phyloP scores from a whole-genome alignment of 148 eudicot genomes.

The Pouteria glomerata region DNA sequence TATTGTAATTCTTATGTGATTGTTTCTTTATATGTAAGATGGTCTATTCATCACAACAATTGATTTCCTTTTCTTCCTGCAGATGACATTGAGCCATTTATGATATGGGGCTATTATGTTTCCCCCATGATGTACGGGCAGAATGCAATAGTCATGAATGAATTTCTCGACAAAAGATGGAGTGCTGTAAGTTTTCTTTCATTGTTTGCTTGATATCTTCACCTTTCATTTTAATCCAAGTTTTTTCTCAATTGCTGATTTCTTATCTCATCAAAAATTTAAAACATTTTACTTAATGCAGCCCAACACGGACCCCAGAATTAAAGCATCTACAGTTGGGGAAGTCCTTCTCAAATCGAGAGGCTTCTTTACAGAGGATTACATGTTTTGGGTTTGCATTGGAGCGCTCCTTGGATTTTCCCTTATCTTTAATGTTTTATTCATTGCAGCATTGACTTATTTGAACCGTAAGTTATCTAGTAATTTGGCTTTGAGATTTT shows the following conservation, averaged over 20 bases:
- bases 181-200: conserved; percentile 12
- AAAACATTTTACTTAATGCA: neutral
- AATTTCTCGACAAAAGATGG: too few species aligned
- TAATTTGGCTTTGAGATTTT: too few species aligned
- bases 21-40: too few species aligned
- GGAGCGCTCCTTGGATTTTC: conserved; percentile 41
- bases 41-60: neutral
- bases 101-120: conserved; percentile 23
- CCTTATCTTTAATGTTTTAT: conserved; percentile 37
- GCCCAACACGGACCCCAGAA: neutral
- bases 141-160: too few species aligned
- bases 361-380: conserved; percentile 44
- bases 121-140: too few species aligned
- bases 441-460: conserved; percentile 35
- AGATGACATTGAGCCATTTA: conserved; percentile 24
- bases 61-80: neutral
- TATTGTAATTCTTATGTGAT: too few species aligned
- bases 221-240: neutral
- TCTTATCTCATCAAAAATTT: neutral
- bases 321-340: conserved; percentile 15
- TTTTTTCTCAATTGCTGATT: too few species aligned
- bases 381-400: too few species aligned
- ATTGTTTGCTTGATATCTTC: neutral
- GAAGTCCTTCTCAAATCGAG: conserved; percentile 14
- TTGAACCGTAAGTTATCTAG: conserved; percentile 38